phyloP scores from a whole-genome alignment of 2,329 filamentous ascomycete species.

The Penicillium polonicum region DNA sequence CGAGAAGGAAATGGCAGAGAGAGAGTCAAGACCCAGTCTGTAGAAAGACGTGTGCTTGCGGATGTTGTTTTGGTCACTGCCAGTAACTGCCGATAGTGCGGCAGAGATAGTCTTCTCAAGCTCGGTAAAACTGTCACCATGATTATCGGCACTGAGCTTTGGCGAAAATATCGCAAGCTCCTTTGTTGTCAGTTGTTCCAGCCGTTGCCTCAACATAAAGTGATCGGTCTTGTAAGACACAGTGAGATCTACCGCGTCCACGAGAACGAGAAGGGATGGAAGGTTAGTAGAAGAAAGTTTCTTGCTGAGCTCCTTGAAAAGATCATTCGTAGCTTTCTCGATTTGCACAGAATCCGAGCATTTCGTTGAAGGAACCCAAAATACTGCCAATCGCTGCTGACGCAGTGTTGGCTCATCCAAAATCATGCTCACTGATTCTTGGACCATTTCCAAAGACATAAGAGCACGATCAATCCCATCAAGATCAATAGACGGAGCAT shows the following conservation, averaged over 20 bases:
- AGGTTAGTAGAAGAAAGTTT: slow-evolving; percentile 74
- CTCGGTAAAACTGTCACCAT: slow-evolving; percentile 49
- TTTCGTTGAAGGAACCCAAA: slow-evolving; percentile 58
- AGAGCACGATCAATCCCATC: slow-evolving; percentile 69
- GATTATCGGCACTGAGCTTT: slow-evolving; percentile 26
- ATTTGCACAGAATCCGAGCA: slow-evolving; percentile 3
- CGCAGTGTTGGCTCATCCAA: slow-evolving; percentile 43
- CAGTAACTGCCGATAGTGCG: slow-evolving; percentile 54
- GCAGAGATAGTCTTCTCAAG: slow-evolving; percentile 58
- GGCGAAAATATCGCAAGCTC: slow-evolving; percentile 47
- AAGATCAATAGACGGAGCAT: slow-evolving; percentile 77
- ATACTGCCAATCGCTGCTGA: slow-evolving; percentile 62
- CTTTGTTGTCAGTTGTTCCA: slow-evolving; percentile 47
- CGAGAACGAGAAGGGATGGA: slow-evolving; percentile 69
- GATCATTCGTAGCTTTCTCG: slow-evolving; percentile 32
- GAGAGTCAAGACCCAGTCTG: slow-evolving; percentile 77
- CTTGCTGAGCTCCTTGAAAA: slow-evolving; percentile 58
- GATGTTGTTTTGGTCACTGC: slow-evolving; percentile 50
- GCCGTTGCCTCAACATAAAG: slow-evolving; percentile 50
- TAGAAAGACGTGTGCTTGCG: slow-evolving; percentile 69
- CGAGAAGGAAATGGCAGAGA: slow-evolving; percentile 72
- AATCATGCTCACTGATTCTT: slow-evolving; percentile 65
- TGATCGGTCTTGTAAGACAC: slow-evolving; percentile 73
- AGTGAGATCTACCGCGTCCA: slow-evolving; percentile 69
- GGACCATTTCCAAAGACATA: slow-evolving; percentile 51